These are phyloP conservation scores for Phlebopus sp. DNA, from an alignment of 1,284 basidiomycete genomes.

Conservation along the genomic window DNA sequence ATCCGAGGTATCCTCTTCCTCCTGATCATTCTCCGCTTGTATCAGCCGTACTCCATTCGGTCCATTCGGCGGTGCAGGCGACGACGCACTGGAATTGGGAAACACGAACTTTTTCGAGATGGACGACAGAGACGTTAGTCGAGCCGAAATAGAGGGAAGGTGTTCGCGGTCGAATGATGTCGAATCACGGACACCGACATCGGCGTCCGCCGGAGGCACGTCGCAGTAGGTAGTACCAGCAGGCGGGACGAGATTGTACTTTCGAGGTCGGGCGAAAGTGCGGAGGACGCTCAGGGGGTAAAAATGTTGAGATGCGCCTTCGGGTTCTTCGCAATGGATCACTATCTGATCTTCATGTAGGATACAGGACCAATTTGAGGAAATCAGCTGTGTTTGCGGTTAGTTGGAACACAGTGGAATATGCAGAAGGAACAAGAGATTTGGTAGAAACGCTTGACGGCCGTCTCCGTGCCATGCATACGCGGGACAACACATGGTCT, in stretches of 20 bases:
- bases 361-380: conserved; percentile 75
- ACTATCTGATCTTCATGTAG: conserved; percentile 58
- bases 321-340: conserved; percentile 66
- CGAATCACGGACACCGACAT: too few species aligned
- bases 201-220: too few species aligned
- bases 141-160: conserved; percentile 26
- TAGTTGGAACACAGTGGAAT: conserved; percentile 4
- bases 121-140: conserved; percentile 26
- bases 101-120: conserved; percentile 36
- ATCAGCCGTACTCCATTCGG: neutral
- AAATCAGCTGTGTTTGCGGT: conserved; percentile 42
- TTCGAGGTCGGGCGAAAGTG: conserved; percentile 23
- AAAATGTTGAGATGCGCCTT: conserved; percentile 34
- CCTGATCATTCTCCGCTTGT: conserved; percentile 2
- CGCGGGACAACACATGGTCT: conserved; percentile 1
- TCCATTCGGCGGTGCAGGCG: neutral
- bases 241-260: conserved; percentile 18
- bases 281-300: conserved; percentile 31
- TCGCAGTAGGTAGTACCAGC: too few species aligned
- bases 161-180: conserved; percentile 16
- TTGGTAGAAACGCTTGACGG: neutral
- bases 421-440: neutral
- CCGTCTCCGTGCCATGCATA: neutral
- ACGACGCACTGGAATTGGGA: conserved; percentile 14
- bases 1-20: conserved; percentile 1